Conservation (phyloP, 768 basidiomycete genomes). For the Xerocomellus intermedius region DNA sequence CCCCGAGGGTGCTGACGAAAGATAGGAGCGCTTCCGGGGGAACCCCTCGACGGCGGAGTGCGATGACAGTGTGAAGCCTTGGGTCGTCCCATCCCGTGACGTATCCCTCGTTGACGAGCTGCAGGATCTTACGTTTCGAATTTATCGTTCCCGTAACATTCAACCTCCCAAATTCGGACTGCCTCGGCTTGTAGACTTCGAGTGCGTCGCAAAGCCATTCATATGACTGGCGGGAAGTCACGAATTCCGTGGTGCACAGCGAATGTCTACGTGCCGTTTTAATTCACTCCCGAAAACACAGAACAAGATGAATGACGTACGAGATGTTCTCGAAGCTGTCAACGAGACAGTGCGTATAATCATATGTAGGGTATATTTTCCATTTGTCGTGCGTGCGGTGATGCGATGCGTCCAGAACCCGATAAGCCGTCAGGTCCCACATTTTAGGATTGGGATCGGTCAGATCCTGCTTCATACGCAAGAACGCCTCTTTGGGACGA, state of each 20-base stretch:
- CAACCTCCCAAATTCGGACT: slow-evolving; percentile 94
- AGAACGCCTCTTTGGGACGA: slow-evolving; percentile 84
- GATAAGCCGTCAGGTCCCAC: slow-evolving; percentile 99
- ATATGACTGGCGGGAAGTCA: slow-evolving; percentile 93
- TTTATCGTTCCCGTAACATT: slow-evolving; percentile 93
- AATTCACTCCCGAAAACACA: not conserved
- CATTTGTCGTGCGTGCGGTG: slow-evolving; percentile 92
- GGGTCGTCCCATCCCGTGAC: slow-evolving; percentile 98
- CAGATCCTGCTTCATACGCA: slow-evolving; percentile 98
- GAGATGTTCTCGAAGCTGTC: slow-evolving; percentile 99
- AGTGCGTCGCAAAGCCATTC: slow-evolving; percentile 99
- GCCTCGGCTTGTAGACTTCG: slow-evolving; percentile 95
- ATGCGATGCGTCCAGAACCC: slow-evolving; percentile 86
- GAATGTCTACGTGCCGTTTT: slow-evolving; percentile 66
- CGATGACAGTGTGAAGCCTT: slow-evolving; percentile 93
- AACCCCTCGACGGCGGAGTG: slow-evolving; percentile 89
- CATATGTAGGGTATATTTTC: slow-evolving; percentile 98
- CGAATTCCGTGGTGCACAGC: slow-evolving; percentile 93
- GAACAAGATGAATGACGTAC: slow-evolving; percentile 49
- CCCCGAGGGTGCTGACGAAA: slow-evolving; percentile 93
- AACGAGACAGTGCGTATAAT: slow-evolving; percentile 96
- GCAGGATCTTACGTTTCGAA: slow-evolving; percentile 93
- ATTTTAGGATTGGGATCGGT: slow-evolving; percentile 94
- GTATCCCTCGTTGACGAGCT: slow-evolving; percentile 79
- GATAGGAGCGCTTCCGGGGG: slow-evolving; percentile 95